phyloP scores from a whole-genome alignment of 73 alveolate species.

The Paramecium sonneborni region DNA sequence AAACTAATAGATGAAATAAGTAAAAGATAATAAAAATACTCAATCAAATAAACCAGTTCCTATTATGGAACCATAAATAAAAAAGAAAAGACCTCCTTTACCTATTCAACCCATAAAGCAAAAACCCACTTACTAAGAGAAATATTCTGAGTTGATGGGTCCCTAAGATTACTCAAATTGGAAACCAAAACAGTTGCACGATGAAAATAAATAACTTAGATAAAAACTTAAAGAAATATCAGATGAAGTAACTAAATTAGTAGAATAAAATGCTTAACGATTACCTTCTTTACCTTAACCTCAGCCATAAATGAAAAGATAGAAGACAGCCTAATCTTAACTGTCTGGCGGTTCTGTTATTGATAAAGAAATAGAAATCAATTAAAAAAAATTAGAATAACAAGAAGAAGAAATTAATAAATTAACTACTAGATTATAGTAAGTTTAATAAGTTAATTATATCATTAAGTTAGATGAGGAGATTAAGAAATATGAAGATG shows the following conservation, averaged over 20 bases:
- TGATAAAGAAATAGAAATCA: not conserved
- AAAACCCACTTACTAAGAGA: not conserved
- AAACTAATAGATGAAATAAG: not conserved
- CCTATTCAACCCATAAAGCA: not conserved
- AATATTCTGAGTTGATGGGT: not conserved
- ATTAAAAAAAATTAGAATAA: not conserved
- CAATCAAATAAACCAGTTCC: not conserved
- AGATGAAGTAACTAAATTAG: not conserved
- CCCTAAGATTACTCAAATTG: not conserved
- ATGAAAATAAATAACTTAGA: not conserved
- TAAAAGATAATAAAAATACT: not conserved
- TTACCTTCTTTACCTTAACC: not conserved
- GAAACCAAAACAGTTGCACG: conserved; percentile 33
- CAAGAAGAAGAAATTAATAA: not conserved
- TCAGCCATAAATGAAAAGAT: not conserved
- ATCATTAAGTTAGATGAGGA: not conserved
- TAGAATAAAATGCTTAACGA: not conserved
- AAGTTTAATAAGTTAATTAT: not conserved
- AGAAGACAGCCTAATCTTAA: not conserved
- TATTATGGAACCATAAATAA: not conserved
- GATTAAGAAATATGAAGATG: not conserved
- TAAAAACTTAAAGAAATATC: not conserved
- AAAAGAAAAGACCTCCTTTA: not conserved
- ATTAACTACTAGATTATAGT: not conserved
- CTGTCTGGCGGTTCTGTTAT: not conserved